Conservation (phyloP, 768 basidiomycete species). For the Lactifluus volemus region DNA sequence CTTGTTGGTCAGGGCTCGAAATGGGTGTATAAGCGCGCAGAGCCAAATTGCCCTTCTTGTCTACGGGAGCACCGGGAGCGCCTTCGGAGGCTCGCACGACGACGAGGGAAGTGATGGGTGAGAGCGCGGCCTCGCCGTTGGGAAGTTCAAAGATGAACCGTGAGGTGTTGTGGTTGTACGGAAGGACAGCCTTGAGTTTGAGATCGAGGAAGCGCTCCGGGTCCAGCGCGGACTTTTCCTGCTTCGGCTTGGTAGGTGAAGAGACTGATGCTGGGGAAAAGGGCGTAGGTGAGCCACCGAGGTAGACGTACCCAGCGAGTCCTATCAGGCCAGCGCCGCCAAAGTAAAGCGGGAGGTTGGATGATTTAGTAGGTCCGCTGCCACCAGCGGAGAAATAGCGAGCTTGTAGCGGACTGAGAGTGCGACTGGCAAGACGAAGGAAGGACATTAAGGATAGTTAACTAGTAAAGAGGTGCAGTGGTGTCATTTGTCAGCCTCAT, state of each 20-base stretch:
- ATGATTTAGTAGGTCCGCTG: conserved; percentile 32
- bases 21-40: conserved; percentile 91
- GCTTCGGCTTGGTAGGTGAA: conserved; percentile 27
- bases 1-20: conserved; percentile 63
- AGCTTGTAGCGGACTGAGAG: conserved; percentile 20
- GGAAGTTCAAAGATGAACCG: conserved; percentile 78
- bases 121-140: conserved; percentile 64
- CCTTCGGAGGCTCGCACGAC: conserved; percentile 67
- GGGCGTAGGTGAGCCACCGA: conserved; percentile 27
- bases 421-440: conserved; percentile 18
- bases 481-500: no score
- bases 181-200: conserved; percentile 68
- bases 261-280: conserved; percentile 1
- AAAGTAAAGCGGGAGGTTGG: conserved; percentile 40
- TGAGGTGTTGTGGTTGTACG: conserved; percentile 93
- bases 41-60: conserved; percentile 79
- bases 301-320: conserved; percentile 39
- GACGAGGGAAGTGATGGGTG: conserved; percentile 74
- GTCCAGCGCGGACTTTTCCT: conserved; percentile 63
- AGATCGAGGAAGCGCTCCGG: conserved; percentile 71
- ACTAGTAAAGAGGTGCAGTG: no score
- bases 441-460: conserved; percentile 18
- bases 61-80: conserved; percentile 36
- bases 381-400: conserved; percentile 42
- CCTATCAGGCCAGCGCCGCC: conserved; percentile 36